Evolutionary conservation across 331 rosid genomes (phyloP).

Genomic region (Rhamnella rubrinervis): DNA sequence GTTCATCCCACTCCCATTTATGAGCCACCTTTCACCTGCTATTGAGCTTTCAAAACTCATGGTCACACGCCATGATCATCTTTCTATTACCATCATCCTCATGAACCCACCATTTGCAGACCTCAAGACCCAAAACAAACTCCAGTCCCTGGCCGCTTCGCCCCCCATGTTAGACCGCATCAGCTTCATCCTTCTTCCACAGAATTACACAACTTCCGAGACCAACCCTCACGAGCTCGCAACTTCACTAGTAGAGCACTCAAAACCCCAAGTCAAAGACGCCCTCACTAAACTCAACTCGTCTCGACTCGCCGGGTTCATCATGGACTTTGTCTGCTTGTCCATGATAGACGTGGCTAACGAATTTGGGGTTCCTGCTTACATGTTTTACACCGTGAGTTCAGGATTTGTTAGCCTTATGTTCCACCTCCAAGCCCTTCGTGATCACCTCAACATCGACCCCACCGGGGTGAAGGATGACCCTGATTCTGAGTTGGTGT

Average conservation of each 20-base stretch:
- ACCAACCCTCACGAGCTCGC: neutral
- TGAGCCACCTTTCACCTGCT: slow-evolving; percentile 42
- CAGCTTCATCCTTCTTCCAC: slow-evolving; percentile 27
- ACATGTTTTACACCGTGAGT: slow-evolving; percentile 38
- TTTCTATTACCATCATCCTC: slow-evolving; percentile 33
- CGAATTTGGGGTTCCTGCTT: slow-evolving; percentile 46
- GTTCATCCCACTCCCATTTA: slow-evolving; percentile 37
- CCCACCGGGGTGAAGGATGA: neutral
- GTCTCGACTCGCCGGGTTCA: slow-evolving; percentile 9
- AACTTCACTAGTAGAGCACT: neutral
- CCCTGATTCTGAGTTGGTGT: neutral
- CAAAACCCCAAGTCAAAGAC: neutral
- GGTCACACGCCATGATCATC: slow-evolving; percentile 18
- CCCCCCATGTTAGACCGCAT: slow-evolving; percentile 4
- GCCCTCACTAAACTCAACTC: slow-evolving; percentile 6
- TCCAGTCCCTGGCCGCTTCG: slow-evolving; percentile 1
- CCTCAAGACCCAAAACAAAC: neutral
- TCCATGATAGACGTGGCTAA: slow-evolving; percentile 50
- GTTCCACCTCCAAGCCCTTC: slow-evolving; percentile 25
- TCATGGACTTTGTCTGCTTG: slow-evolving; percentile 13
- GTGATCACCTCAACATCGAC: neutral
- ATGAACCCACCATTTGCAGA: slow-evolving; percentile 6
- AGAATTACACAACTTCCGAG: neutral
- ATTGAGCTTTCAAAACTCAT: slow-evolving; percentile 54
- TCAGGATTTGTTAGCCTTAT: slow-evolving; percentile 31